These are phyloP conservation scores for Venturia carpophila DNA, from an alignment of 2,329 filamentous ascomycete species.

Conservation along the genomic window DNA sequence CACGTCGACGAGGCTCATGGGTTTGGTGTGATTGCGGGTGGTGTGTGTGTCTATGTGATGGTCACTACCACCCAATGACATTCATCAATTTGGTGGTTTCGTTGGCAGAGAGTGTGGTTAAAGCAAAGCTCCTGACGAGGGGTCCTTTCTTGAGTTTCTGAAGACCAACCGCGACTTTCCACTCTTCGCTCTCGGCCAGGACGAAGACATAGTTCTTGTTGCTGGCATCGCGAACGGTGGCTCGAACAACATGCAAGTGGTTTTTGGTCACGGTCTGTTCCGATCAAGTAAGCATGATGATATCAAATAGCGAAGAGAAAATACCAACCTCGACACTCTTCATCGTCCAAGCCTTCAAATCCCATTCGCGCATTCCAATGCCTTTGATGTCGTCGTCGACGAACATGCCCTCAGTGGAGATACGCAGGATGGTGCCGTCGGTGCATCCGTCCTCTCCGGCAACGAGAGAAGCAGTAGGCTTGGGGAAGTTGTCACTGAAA, in stretches of 20 bases:
- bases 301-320: neutral
- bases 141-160: slow-evolving; percentile 49
- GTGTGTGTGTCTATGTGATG: neutral
- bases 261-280: slow-evolving; percentile 12
- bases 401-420: slow-evolving; percentile 90
- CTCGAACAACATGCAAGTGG: slow-evolving; percentile 48
- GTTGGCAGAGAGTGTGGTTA: neutral
- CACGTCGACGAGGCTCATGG: neutral
- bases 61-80: slow-evolving; percentile 8
- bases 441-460: slow-evolving; percentile 79
- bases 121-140: slow-evolving; percentile 40
- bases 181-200: slow-evolving; percentile 50
- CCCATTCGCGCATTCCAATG: slow-evolving; percentile 95
- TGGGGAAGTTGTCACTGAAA: slow-evolving; percentile 82
- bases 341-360: slow-evolving; percentile 96
- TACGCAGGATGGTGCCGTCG: slow-evolving; percentile 83
- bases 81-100: slow-evolving; percentile 14
- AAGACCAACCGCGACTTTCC: slow-evolving; percentile 54
- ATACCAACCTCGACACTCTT: slow-evolving; percentile 80
- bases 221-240: slow-evolving; percentile 51
- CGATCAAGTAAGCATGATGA: neutral
- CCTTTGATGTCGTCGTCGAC: slow-evolving; percentile 91
- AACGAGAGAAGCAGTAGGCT: slow-evolving; percentile 80
- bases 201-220: slow-evolving; percentile 56
- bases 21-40: neutral